Evolutionary conservation across 1,139 yeast species (phyloP), one percentile per base, ranked within the genome.

Genomic region (Saccharomyces hybrid): DNA sequence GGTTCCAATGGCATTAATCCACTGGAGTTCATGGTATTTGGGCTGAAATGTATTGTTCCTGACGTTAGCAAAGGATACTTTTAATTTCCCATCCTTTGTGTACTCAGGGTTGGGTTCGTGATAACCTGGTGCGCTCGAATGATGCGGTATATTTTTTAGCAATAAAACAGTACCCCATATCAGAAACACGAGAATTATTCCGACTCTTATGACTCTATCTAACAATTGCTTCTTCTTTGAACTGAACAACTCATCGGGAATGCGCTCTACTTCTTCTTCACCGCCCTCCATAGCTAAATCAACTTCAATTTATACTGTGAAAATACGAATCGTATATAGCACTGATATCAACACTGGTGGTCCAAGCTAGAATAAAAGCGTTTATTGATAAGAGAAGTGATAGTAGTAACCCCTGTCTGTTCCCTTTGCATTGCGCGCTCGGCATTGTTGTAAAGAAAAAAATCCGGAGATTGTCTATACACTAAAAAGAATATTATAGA

Each of bases 1-100:
- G 1, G 69, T 63, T 47, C 73, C 74, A 0, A 16, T 19, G 26
- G 83, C 80, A 51, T 73, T 73, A 51, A 85, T 79, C 93, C 93
- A 86, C 65, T 85, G 90, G 24, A 86, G 72, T n/a, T 76, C 69
- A 57, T 78, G 78, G 53, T 63, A 71, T 26, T 71, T 70, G 0
- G 89, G 83, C 0, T 64, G 57, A 59, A 84, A 84, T 1, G 78
- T 72, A 1, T 79, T 80, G 51, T 78, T 78, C 58, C 88, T 75
- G 0, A 73, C 70, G 51, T 71, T 66, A 1, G 68, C 67, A 55
- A 77, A 75, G 0, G 75, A 67, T 2, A 78, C 65, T 52, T 65
- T 65, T 44, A 58, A 46, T 11, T 50, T 46, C 2, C 69, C 69
- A 54, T 63, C 61, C 2, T 55, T 49, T 3, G 66, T 61, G 38